Percentiles rank a stretch among this genome's conserved stretches.
phyloP scores from a whole-genome alignment of 2,329 filamentous ascomycete genomes.

The Chrysosporium queenslandicum region DNA sequence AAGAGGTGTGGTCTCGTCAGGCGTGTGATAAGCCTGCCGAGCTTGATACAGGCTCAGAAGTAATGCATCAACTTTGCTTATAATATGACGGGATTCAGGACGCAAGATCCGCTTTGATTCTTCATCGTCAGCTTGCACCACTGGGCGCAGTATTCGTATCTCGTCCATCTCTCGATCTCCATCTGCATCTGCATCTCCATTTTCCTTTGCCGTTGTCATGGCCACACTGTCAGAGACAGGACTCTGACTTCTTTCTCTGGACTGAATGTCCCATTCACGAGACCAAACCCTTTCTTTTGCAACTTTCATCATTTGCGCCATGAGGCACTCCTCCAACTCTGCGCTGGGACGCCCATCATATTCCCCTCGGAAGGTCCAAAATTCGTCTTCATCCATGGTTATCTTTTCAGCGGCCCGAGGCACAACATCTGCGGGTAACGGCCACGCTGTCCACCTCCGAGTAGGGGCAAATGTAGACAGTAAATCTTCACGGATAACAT shows the following conservation, averaged over 20 bases:
- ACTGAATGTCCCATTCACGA: constrained; percentile 28
- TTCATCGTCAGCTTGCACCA: constrained; percentile 61
- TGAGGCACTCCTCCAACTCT: constrained; percentile 59
- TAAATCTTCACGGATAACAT: constrained; percentile 19
- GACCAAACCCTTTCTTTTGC: constrained; percentile 56
- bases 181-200: constrained; percentile 18
- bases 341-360: constrained; percentile 45
- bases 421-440: constrained; percentile 53
- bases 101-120: constrained; percentile 53
- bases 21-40: constrained; percentile 42
- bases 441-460: constrained; percentile 76
- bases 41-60: constrained; percentile 61
- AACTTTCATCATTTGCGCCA: constrained; percentile 53
- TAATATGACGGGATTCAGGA: constrained; percentile 59
- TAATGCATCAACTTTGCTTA: constrained; percentile 59
- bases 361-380: constrained; percentile 43
- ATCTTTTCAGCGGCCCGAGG: constrained; percentile 47
- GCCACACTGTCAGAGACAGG: constrained; percentile 20
- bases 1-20: constrained; percentile 16
- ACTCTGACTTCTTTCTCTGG: constrained; percentile 10
- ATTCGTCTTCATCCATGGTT: constrained; percentile 42
- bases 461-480: constrained; percentile 35
- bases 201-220: constrained; percentile 12
- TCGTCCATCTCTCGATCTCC: constrained; percentile 16
- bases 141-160: constrained; percentile 34